Percentiles rank a stretch among this genome's conserved stretches.
Conservation (phyloP, 495 filamentous ascomycete genomes). For the Sabuloglossum arenarium region DNA sequence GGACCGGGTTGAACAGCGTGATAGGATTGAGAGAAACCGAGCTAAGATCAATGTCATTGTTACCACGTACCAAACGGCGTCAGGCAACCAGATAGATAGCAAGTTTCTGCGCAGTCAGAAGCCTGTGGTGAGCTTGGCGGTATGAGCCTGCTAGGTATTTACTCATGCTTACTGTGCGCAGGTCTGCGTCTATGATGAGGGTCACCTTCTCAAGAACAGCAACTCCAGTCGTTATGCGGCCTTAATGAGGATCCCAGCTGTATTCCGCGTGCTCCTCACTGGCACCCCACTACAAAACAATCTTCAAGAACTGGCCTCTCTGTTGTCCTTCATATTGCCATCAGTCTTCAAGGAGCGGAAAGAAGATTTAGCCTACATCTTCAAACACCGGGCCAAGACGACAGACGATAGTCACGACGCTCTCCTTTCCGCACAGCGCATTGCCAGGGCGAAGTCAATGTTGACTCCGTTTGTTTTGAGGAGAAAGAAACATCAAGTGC, state of each 20-base stretch:
- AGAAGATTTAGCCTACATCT: slow-evolving; percentile 60
- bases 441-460: slow-evolving; percentile 70
- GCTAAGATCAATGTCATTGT: slow-evolving; percentile 63
- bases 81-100: slow-evolving; percentile 38
- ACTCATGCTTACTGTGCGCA: slow-evolving; percentile 17
- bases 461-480: slow-evolving; percentile 88
- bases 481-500: slow-evolving; percentile 85
- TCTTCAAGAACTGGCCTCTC: slow-evolving; percentile 67
- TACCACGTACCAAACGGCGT: slow-evolving; percentile 69
- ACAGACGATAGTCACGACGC: slow-evolving; percentile 50
- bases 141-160: neutral
- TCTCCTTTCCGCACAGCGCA: slow-evolving; percentile 65
- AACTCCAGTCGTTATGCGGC: slow-evolving; percentile 60
- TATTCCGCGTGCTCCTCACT: slow-evolving; percentile 69
- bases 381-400: slow-evolving; percentile 75
- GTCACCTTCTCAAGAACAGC: slow-evolving; percentile 75
- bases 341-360: slow-evolving; percentile 50
- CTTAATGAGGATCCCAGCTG: slow-evolving; percentile 53
- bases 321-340: slow-evolving; percentile 83
- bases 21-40: slow-evolving; percentile 37
- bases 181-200: slow-evolving; percentile 79
- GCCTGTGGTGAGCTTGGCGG: slow-evolving; percentile 22
- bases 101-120: slow-evolving; percentile 44
- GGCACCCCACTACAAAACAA: slow-evolving; percentile 95
- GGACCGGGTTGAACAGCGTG: slow-evolving; percentile 42